These are phyloP conservation scores for Sugiyamaella castrensis DNA, from an alignment of 1,139 yeast genomes.

Conservation along the genomic window DNA sequence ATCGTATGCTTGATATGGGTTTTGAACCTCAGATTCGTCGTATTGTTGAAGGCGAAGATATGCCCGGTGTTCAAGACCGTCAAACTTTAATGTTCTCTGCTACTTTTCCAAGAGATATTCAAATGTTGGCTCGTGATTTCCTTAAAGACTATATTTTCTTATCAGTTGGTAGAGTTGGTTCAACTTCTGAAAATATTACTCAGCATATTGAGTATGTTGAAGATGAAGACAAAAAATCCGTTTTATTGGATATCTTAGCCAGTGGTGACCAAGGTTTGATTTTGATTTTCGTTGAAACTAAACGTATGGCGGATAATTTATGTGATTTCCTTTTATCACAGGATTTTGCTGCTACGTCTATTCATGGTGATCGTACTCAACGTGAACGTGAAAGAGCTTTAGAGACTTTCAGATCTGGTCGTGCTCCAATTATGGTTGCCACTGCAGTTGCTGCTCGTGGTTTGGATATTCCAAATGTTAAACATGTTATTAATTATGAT, in stretches of 20 bases:
- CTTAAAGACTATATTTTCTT: conserved; percentile 91
- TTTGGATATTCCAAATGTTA: conserved; percentile 97
- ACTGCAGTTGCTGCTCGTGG: conserved; percentile 99
- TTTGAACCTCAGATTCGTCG: conserved; percentile 99
- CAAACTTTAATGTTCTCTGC: conserved; percentile 99
- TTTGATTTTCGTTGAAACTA: conserved; percentile 94
- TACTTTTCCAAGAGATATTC: conserved; percentile 97
- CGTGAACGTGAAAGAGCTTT: conserved; percentile 96
- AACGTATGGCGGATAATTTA: conserved; percentile 95
- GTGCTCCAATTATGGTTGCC: conserved; percentile 91
- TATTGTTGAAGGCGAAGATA: conserved; percentile 95
- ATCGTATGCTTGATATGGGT: conserved; percentile 99
- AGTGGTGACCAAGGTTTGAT: conserved; percentile 73
- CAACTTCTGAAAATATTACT: conserved; percentile 95
- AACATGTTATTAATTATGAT: conserved; percentile 95
- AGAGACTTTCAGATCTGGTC: conserved; percentile 80
- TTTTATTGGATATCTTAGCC: conserved; percentile 82
- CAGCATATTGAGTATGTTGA: conserved; percentile 92
- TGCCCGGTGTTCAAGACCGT: conserved; percentile 88
- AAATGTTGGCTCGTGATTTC: conserved; percentile 95
- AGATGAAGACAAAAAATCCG: conserved; percentile 91
- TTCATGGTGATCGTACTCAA: conserved; percentile 98
- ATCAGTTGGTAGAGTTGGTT: conserved; percentile 97
- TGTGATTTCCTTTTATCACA: conserved; percentile 89
- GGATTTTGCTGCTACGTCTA: conserved; percentile 94